phyloP scores from a whole-genome alignment of 371 early-diverging fungal genomes.

The Apophysomyces sp. region DNA sequence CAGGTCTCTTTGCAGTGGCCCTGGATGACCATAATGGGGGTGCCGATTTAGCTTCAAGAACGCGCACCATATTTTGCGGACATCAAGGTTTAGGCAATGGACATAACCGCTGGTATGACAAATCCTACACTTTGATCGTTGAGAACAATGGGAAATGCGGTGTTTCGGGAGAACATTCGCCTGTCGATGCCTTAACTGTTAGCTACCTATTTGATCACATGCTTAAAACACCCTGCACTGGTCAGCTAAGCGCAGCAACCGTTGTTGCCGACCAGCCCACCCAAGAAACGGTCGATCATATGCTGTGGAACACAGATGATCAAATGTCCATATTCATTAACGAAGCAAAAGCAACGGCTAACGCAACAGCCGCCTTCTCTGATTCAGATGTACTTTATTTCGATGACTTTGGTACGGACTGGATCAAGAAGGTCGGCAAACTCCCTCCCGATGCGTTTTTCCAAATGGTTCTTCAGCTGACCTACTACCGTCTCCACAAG shows the following conservation, averaged over 20 bases:
- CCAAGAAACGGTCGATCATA: constrained; percentile 27
- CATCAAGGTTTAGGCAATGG: constrained; percentile 45
- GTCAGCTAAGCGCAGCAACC: constrained; percentile 1
- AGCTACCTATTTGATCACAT: constrained; percentile 62
- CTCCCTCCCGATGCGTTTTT: constrained; percentile 84
- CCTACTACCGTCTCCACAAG: constrained; percentile 74
- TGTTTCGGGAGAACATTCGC: constrained; percentile 82
- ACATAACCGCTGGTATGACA: constrained; percentile 90
- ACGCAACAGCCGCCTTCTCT: constrained; percentile 55
- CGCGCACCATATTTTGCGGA: constrained; percentile 40
- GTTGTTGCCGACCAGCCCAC: neutral
- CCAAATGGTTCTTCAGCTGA: constrained; percentile 86
- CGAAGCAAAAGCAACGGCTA: constrained; percentile 56
- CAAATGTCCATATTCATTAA: constrained; percentile 44
- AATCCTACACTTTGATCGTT: constrained; percentile 62
- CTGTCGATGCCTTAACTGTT: constrained; percentile 77
- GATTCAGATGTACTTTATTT: constrained; percentile 65
- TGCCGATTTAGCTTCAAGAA: constrained; percentile 29
- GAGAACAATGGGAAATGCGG: constrained; percentile 74
- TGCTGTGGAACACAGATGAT: constrained; percentile 54
- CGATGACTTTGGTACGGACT: constrained; percentile 37
- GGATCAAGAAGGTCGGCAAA: constrained; percentile 71
- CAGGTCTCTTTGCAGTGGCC: constrained; percentile 72
- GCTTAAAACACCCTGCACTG: constrained; percentile 42
- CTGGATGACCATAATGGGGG: constrained; percentile 69